A percentile compares a stretch with the other conserved stretches of the same genome.
Conservation (phyloP, 192 early-diverging fungal genomes). For the Coemansia sp. region DNA sequence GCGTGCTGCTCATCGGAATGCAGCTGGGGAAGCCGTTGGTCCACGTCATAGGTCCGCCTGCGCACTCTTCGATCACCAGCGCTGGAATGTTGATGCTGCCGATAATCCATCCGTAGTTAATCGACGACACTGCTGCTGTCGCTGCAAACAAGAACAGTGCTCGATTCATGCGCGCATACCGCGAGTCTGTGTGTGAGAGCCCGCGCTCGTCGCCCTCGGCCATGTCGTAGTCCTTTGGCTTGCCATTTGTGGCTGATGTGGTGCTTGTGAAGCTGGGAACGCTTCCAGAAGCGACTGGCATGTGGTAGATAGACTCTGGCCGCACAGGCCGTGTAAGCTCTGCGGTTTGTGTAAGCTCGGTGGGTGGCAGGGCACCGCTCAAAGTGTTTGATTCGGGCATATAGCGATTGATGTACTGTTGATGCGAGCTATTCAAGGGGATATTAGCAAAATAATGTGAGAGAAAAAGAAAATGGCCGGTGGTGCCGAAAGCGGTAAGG, state of each 20-base stretch:
- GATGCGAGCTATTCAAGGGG: background rate
- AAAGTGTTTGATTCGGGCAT: background rate
- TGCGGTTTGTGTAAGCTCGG: too few species aligned
- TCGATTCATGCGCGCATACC: slow-evolving; percentile 29
- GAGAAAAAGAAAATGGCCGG: background rate
- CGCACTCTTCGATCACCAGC: slow-evolving; percentile 54
- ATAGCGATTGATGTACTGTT: background rate
- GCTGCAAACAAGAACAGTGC: slow-evolving; percentile 37
- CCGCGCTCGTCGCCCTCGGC: slow-evolving; percentile 27
- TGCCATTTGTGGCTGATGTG: slow-evolving; percentile 12
- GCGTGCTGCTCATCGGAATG: slow-evolving; percentile 64
- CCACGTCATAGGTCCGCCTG: slow-evolving; percentile 43
- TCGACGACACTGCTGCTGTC: slow-evolving; percentile 46
- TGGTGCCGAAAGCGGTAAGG: background rate
- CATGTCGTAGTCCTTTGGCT: slow-evolving; percentile 6
- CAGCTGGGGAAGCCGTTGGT: slow-evolving; percentile 59
- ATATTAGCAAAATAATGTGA: background rate
- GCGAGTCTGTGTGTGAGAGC: slow-evolving; percentile 32
- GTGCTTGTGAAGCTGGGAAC: slow-evolving; percentile 32
- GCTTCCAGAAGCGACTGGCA: background rate
- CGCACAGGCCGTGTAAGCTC: background rate
- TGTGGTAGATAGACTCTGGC: background rate
- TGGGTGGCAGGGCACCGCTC: background rate
- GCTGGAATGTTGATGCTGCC: slow-evolving; percentile 59
- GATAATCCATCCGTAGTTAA: slow-evolving; percentile 56